These are phyloP conservation scores for Crotalaria pallida DNA, from an alignment of 306 rosid genomes.

Conservation along the genomic window DNA sequence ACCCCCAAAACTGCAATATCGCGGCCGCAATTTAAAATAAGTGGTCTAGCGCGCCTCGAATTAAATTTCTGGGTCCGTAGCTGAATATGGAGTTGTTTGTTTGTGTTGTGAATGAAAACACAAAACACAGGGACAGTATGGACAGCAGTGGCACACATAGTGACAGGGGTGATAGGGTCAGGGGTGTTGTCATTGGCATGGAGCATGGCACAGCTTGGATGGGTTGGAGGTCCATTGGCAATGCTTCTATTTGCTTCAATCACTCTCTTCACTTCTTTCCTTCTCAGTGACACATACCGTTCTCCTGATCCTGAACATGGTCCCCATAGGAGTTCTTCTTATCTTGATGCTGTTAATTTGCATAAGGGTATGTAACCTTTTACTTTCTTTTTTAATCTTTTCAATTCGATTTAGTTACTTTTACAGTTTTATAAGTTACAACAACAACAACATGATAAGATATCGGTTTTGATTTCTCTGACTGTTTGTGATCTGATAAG, in stretches of 20 bases:
- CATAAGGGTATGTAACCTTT: constrained; percentile 24
- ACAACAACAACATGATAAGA: no score
- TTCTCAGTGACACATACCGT: constrained; percentile 41
- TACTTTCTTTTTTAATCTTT: not conserved
- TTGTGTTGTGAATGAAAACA: not conserved
- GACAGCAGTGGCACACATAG: constrained; percentile 57
- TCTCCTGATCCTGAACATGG: constrained; percentile 53
- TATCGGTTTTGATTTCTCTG: not conserved
- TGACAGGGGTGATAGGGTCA: constrained; percentile 61
- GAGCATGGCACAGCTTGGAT: constrained; percentile 57
- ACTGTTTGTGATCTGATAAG: not conserved
- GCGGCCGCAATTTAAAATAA: no score
- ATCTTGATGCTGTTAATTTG: constrained; percentile 37
- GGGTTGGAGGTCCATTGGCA: constrained; percentile 49
- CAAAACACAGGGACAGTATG: constrained; percentile 48
- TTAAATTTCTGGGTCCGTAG: no score
- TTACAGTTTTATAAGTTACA: no score
- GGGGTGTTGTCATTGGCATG: constrained; percentile 53
- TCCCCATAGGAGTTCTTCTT: constrained; percentile 37
- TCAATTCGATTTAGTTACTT: not conserved
- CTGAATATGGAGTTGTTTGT: no score
- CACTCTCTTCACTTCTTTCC: constrained; percentile 41
- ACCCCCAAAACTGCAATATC: no score
- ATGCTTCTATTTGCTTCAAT: constrained; percentile 35
- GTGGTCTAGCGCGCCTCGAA: no score